Evolutionary conservation across 225 moss, liverwort and hornwort genomes (phyloP), one percentile per base, ranked within the genome.

Genomic region (Antitrichia curtipendula): DNA sequence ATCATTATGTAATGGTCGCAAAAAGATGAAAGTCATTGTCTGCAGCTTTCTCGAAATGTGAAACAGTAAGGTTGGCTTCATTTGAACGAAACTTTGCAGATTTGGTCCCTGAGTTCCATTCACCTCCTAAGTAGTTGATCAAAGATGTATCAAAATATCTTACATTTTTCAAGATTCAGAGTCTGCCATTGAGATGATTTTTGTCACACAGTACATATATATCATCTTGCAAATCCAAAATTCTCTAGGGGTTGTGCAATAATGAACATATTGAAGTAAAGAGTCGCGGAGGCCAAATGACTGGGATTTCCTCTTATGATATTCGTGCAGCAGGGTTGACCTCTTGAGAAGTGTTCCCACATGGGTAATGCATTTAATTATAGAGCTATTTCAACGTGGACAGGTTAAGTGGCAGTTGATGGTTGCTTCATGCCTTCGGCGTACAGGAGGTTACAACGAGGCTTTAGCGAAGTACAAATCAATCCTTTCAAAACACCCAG

Each of bases 341-440:
- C 27, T 58, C 43, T 69, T 27, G 27, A 72, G 8, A 41, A 59
- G 28, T 47, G 11, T 36, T 32, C n/a, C 29, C 16, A 20, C 22
- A 53, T 59, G 49, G 68, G 82, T 49, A 70, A 32, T 76, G 41
- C 40, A 64, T 47, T 18, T 63, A 70, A 50, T 53, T 64, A 32
- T 40, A 64, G 41, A 54, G 53, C 19, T 57, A 16, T 75, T 78
- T 40, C 62, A 60, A 83, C 88, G 85, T 87, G 52, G 59, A 89
- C 94, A 99, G 97, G 96, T 99, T 61, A 96, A 99, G 84, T 99
- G 97, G 96, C 94, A 96, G 88, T 82, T 97, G 90, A 96, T 99
- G 99, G 94, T 97, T 82, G 99, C 99, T 66, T 99, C 99, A 52
- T 99, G 99, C 91, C 90, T 91, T 66, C 92, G 96, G 69, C 93